phyloP scores from a whole-genome alignment of 2,329 filamentous ascomycete species.

The Simplicillium aogashimaense region DNA sequence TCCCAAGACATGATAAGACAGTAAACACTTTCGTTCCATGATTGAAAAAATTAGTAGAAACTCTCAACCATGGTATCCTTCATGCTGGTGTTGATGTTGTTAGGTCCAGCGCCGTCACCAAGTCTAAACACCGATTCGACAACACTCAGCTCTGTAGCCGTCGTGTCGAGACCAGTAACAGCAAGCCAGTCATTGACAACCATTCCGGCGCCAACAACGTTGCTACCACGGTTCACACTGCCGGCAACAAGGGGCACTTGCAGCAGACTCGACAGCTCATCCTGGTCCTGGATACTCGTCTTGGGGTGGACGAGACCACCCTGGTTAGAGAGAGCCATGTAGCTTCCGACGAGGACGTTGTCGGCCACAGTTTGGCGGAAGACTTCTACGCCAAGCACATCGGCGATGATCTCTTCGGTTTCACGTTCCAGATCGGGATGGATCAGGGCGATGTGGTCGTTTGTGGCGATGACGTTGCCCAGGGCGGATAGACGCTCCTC shows the following conservation, averaged over 20 bases:
- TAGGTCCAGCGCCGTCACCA: constrained; percentile 73
- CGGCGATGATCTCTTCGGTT: constrained; percentile 96
- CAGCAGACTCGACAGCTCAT: constrained; percentile 85
- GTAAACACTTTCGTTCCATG: background rate
- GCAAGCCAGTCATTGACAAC: constrained; percentile 79
- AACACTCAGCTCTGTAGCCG: constrained; percentile 93
- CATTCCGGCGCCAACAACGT: constrained; percentile 75
- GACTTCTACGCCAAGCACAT: constrained; percentile 81
- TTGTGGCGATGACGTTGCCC: constrained; percentile 92
- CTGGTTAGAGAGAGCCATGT: constrained; percentile 94
- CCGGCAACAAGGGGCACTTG: constrained; percentile 95
- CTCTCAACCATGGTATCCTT: constrained; percentile 99
- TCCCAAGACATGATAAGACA: constrained; percentile 3
- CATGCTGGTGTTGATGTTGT: constrained; percentile 70
- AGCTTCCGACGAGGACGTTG: constrained; percentile 91
- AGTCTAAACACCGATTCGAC: constrained; percentile 93
- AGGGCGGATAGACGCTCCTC: constrained; percentile 93
- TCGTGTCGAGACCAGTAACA: constrained; percentile 87
- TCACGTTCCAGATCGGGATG: constrained; percentile 96
- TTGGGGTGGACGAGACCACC: constrained; percentile 96
- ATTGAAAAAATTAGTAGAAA: constrained; percentile 62
- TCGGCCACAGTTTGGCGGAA: constrained; percentile 93
- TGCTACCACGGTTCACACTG: constrained; percentile 82
- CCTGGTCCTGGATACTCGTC: constrained; percentile 94
- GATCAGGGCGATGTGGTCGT: constrained; percentile 93